A percentile compares a stretch with the other conserved stretches of the same genome.
phyloP scores from a whole-genome alignment of 164 flowering plant genomes.

The Annona cherimola region DNA sequence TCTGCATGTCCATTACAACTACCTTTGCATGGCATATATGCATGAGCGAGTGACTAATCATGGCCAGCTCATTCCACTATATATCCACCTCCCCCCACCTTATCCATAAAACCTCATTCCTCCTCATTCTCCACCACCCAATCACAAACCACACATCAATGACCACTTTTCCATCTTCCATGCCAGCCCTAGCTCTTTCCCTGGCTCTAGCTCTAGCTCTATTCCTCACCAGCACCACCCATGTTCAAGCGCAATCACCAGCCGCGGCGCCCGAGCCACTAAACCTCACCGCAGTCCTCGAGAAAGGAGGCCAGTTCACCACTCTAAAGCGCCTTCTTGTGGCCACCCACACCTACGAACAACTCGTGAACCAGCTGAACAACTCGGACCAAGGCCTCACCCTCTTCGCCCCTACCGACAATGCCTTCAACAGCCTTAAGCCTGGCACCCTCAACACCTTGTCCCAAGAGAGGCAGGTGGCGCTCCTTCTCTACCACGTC shows the following conservation, averaged over 20 bases:
- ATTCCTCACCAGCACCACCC: constrained; percentile 23
- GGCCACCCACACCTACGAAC: constrained; percentile 40
- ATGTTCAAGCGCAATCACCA: constrained; percentile 29
- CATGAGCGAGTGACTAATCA: constrained; percentile 9
- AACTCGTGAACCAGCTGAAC: constrained; percentile 63
- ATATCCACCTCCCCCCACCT: constrained; percentile 19
- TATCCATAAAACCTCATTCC: constrained; percentile 26
- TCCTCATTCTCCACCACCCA: constrained; percentile 2
- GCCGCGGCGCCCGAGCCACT: constrained; percentile 19
- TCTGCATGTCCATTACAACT: no score
- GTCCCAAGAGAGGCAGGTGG: constrained; percentile 38
- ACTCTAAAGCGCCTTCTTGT: constrained; percentile 49
- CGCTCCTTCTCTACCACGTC: constrained; percentile 61
- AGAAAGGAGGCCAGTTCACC: constrained; percentile 50
- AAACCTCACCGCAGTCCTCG: constrained; percentile 69
- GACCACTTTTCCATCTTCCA: constrained; percentile 21
- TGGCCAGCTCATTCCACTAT: constrained; percentile 60
- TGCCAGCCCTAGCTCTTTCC: constrained; percentile 16
- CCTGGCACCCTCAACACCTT: constrained; percentile 59
- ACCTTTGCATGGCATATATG: no score
- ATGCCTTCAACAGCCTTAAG: constrained; percentile 67
- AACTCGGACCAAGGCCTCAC: constrained; percentile 69
- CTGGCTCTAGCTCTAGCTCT: constrained; percentile 19
- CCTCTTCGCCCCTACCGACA: constrained; percentile 84
- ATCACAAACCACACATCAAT: constrained; percentile 8